Evolutionary conservation across 257 asterid genomes (phyloP).

Genomic region (Gentiana macrophylla): DNA sequence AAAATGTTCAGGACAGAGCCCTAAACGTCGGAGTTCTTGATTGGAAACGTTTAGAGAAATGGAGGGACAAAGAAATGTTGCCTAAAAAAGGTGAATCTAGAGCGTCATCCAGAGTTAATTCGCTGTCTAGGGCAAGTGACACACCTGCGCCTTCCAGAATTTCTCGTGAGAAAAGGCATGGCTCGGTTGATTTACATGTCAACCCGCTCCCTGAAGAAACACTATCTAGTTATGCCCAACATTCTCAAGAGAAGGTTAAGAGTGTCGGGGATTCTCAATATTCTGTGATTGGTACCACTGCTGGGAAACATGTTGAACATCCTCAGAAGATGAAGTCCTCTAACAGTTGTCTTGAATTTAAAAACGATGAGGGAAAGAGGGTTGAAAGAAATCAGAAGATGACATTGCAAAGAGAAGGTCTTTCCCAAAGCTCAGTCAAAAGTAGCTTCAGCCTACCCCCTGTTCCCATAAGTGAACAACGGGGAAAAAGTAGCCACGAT

Average conservation of each 20-base stretch:
- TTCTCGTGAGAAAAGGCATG: constrained; percentile 22
- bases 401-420: constrained; percentile 21
- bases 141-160: constrained; percentile 21
- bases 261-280: constrained; percentile 23
- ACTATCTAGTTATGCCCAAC: constrained; percentile 13
- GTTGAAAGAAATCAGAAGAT: constrained; percentile 23
- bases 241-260: constrained; percentile 28
- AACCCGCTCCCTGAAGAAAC: constrained; percentile 21
- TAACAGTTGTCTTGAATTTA: constrained; percentile 14
- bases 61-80: constrained; percentile 73
- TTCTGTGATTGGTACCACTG: constrained; percentile 20
- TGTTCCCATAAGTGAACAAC: constrained; percentile 17
- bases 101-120: constrained; percentile 23
- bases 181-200: constrained; percentile 17
- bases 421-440: constrained; percentile 18
- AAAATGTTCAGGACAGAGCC: constrained; percentile 63
- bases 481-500: constrained; percentile 17
- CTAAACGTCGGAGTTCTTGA: constrained; percentile 92
- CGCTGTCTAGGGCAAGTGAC: constrained; percentile 25
- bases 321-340: constrained; percentile 23
- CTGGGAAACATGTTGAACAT: constrained; percentile 25
- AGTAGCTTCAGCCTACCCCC: constrained; percentile 17
- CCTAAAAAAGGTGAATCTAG: constrained; percentile 39
- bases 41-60: constrained; percentile 77
- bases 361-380: constrained; percentile 24